Conservation (phyloP, 208 protist species). For the Crithidia thermophila region DNA sequence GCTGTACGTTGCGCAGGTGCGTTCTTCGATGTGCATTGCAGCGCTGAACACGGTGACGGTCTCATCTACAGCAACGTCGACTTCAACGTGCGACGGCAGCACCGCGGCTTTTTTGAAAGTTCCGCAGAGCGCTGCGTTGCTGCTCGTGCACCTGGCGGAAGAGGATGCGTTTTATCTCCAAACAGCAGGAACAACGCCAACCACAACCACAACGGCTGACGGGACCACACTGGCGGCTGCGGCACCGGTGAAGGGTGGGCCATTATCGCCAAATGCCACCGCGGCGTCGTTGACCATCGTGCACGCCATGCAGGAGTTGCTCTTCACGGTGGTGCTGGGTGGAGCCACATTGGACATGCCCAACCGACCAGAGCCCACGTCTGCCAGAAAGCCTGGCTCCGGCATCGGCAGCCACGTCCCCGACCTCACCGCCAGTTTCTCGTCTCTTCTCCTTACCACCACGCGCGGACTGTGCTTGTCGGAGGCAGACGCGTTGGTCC, state of each 20-base stretch:
- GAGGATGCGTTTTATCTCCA: slow-evolving; percentile 25
- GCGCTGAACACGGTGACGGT: slow-evolving; percentile 19
- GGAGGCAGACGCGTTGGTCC: slow-evolving; percentile 66
- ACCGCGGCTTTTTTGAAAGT: not conserved
- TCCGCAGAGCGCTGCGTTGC: slow-evolving; percentile 20
- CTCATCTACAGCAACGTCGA: not conserved
- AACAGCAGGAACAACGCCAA: too few relatives aligned
- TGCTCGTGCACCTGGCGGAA: slow-evolving; percentile 23
- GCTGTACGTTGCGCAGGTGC: slow-evolving; percentile 30
- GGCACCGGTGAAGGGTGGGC: not conserved
- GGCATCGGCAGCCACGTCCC: not conserved
- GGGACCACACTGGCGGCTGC: not conserved
- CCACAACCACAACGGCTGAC: slow-evolving; percentile 3
- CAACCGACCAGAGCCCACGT: slow-evolving; percentile 26
- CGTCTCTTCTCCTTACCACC: slow-evolving; percentile 28
- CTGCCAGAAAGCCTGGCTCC: not conserved
- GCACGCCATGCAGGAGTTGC: slow-evolving; percentile 59
- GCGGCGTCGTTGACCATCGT: slow-evolving; percentile 29
- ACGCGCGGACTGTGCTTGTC: slow-evolving; percentile 45
- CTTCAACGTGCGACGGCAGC: not conserved
- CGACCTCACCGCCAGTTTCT: not conserved
- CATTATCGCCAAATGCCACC: not conserved
- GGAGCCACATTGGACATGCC: slow-evolving; percentile 30
- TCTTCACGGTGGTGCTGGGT: slow-evolving; percentile 61
- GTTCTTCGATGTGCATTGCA: slow-evolving; percentile 16